A percentile compares a stretch with the other conserved stretches of the same genome.
Conservation (phyloP, 768 basidiomycete genomes). For the Hygrophoropsis aurantiaca region DNA sequence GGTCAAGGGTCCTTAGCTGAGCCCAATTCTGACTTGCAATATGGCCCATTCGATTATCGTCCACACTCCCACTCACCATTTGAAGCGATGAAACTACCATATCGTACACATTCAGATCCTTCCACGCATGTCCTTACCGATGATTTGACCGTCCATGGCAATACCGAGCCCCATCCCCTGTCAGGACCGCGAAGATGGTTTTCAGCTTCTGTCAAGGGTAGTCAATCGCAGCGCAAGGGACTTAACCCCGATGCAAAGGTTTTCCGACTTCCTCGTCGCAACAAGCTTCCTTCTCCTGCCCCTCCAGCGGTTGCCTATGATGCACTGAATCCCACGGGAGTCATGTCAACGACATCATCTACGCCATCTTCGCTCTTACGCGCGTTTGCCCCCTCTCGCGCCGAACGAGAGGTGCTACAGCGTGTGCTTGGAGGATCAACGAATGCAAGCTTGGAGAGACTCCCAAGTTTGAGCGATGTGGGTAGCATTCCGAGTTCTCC, state of each 20-base stretch:
- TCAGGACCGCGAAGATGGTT: slow-evolving; percentile 48
- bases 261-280: slow-evolving; percentile 54
- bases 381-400: slow-evolving; percentile 86
- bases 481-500: slow-evolving; percentile 73
- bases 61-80: slow-evolving; percentile 14
- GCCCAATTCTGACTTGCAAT: slow-evolving; percentile 26
- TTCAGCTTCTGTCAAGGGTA: slow-evolving; percentile 42
- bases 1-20: slow-evolving; percentile 15
- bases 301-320: slow-evolving; percentile 38
- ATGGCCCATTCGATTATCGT: slow-evolving; percentile 50
- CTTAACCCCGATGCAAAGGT: slow-evolving; percentile 87
- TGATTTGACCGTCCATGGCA: slow-evolving; percentile 12
- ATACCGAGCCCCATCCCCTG: slow-evolving; percentile 25
- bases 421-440: slow-evolving; percentile 74
- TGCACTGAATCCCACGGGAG: slow-evolving; percentile 62
- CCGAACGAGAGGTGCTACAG: slow-evolving; percentile 82
- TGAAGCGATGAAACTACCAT: slow-evolving; percentile 24
- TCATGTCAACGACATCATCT: slow-evolving; percentile 40
- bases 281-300: slow-evolving; percentile 3
- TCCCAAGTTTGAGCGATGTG: slow-evolving; percentile 78
- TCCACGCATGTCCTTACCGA: slow-evolving; percentile 14
- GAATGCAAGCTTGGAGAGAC: slow-evolving; percentile 73
- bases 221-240: slow-evolving; percentile 50
- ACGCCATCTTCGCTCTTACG: slow-evolving; percentile 57
- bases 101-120: slow-evolving; percentile 38